phyloP scores from a whole-genome alignment of 2,329 filamentous ascomycete species.

The Drechslera avenae region DNA sequence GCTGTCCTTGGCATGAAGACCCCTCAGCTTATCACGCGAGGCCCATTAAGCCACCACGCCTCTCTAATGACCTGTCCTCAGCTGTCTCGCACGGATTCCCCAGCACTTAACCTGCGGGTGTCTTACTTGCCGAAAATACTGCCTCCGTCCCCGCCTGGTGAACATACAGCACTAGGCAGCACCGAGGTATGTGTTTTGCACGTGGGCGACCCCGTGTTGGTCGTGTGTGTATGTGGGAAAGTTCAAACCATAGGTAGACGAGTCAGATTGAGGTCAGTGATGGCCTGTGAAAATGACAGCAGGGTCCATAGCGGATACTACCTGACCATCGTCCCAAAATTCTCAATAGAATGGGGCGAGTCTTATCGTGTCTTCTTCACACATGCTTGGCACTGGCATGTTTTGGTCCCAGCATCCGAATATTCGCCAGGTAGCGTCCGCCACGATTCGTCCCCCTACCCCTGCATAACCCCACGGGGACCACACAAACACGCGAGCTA shows the following conservation, averaged over 20 bases:
- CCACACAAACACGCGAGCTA: constrained; percentile 1
- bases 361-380: neutral
- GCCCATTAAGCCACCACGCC: constrained; percentile 2
- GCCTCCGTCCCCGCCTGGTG: neutral
- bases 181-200: neutral
- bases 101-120: neutral
- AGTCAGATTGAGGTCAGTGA: no score
- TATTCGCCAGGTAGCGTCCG: neutral
- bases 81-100: neutral
- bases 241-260: no score
- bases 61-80: constrained; percentile 1
- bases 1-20: constrained; percentile 4
- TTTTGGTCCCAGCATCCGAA: neutral
- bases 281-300: no score
- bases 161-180: neutral
- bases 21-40: constrained; percentile 3
- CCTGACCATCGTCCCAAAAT: no score
- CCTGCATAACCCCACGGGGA: neutral
- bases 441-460: neutral
- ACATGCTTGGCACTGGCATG: neutral
- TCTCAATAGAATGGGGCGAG: no score
- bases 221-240: no score
- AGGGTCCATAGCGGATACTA: no score
- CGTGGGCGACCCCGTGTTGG: neutral
- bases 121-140: neutral